Evolutionary conservation across 75 land plant species (phyloP).

Genomic region (Pinus taeda): DNA sequence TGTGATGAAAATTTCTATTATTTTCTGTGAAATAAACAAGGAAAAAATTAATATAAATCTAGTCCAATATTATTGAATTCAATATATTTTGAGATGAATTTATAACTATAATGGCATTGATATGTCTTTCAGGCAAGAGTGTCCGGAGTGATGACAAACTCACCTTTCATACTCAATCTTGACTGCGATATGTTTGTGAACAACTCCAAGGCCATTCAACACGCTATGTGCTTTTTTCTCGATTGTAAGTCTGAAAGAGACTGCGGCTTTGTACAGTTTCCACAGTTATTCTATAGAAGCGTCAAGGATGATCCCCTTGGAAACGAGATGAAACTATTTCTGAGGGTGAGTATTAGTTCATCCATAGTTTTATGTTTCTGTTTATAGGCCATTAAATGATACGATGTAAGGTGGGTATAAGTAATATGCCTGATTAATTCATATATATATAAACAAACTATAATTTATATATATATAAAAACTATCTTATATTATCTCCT

Average conservation of each 20-base stretch:
- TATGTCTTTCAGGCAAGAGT: not conserved
- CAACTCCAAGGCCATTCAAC: slow-evolving; percentile 14
- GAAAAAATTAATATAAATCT: too few species aligned
- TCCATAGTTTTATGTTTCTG: not conserved
- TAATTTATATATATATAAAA: too few species aligned
- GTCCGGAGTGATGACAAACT: slow-evolving; percentile 5
- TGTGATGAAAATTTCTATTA: too few species aligned
- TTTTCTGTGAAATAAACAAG: too few species aligned
- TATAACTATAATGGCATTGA: not conserved
- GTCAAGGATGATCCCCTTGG: slow-evolving; percentile 20
- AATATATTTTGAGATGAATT: not conserved
- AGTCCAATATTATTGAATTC: not conserved
- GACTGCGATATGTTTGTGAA: slow-evolving; percentile 28
- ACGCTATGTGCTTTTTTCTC: slow-evolving; percentile 30
- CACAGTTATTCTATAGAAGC: slow-evolving; percentile 18
- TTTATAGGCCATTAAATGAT: too few species aligned
- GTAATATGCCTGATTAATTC: too few species aligned
- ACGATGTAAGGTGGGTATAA: too few species aligned
- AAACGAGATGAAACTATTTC: slow-evolving; percentile 5
- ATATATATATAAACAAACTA: too few species aligned
- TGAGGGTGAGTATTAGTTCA: not conserved
- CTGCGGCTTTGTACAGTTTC: slow-evolving; percentile 23
- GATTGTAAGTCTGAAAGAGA: slow-evolving; percentile 9
- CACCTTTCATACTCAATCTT: slow-evolving; percentile 6
- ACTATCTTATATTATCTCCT: too few species aligned